phyloP scores from a whole-genome alignment of 305 asterid genomes.

The Striga hermonthica region DNA sequence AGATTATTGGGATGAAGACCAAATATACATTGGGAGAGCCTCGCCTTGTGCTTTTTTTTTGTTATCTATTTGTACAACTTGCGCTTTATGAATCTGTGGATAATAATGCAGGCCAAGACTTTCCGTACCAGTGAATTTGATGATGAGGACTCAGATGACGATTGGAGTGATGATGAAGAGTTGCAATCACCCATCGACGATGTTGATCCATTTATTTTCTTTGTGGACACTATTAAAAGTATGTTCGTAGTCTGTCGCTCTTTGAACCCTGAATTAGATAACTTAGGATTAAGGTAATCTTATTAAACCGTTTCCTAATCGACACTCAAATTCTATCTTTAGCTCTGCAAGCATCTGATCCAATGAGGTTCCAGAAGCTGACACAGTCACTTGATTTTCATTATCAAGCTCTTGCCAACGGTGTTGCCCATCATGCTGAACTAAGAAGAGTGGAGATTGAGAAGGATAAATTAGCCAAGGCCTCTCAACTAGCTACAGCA shows the following conservation, averaged over 20 bases:
- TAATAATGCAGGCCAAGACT: conserved; percentile 67
- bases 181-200: conserved; percentile 95
- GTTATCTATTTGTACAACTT: conserved; percentile 4
- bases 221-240: conserved; percentile 91
- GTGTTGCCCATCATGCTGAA: conserved; percentile 96
- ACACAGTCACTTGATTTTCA: conserved; percentile 76
- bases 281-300: neutral
- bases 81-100: conserved; percentile 3
- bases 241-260: conserved; percentile 10
- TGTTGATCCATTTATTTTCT: conserved; percentile 90
- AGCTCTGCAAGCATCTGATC: conserved; percentile 87
- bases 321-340: conserved; percentile 21
- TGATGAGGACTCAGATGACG: conserved; percentile 78
- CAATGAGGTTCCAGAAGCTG: conserved; percentile 83
- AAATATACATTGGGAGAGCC: neutral
- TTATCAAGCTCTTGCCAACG: conserved; percentile 87
- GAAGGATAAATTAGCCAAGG: conserved; percentile 72
- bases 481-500: conserved; percentile 43
- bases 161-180: conserved; percentile 92
- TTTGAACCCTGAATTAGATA: neutral
- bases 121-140: conserved; percentile 62
- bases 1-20: neutral
- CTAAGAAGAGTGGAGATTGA: conserved; percentile 75
- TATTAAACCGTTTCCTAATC: conserved; percentile 23
- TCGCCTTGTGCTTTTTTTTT: neutral